These are phyloP conservation scores for Adansonia madagascariensis DNA, from an alignment of 441 rosid genomes.

Conservation along the genomic window DNA sequence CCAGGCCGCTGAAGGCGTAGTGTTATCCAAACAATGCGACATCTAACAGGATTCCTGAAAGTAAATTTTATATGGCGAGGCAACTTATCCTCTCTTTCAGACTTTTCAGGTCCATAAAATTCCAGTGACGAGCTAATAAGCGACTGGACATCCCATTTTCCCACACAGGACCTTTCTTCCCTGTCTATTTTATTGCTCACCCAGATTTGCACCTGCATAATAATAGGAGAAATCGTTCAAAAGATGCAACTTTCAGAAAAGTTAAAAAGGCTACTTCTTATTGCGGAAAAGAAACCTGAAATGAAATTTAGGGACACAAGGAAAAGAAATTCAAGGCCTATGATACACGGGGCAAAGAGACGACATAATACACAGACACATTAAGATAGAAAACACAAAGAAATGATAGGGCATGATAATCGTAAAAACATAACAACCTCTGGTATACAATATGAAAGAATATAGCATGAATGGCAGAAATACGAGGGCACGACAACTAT, in stretches of 20 bases:
- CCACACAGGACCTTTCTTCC: conserved; percentile 83
- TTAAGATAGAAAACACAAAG: background rate
- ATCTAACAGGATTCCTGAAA: conserved; percentile 71
- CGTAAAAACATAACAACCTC: background rate
- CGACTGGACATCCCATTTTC: conserved; percentile 93
- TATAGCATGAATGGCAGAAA: background rate
- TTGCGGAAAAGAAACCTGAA: conserved; percentile 14
- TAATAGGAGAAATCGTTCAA: conserved; percentile 28
- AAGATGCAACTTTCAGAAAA: conserved; percentile 7
- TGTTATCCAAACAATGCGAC: conserved; percentile 86
- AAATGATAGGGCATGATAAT: background rate
- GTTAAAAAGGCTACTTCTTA: background rate
- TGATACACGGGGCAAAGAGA: background rate
- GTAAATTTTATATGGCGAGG: conserved; percentile 86
- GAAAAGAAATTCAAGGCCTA: background rate
- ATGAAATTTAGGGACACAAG: background rate
- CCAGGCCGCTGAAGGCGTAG: conserved; percentile 80
- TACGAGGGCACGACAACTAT: background rate
- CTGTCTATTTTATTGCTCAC: conserved; percentile 76
- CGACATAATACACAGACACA: background rate
- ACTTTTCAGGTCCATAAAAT: conserved; percentile 69
- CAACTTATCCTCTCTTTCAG: conserved; percentile 46
- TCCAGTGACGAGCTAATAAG: conserved; percentile 66
- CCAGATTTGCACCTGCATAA: conserved; percentile 88
- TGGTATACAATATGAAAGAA: background rate